phyloP scores from a whole-genome alignment of 768 basidiomycete species.

The Pisolithus orientalis region DNA sequence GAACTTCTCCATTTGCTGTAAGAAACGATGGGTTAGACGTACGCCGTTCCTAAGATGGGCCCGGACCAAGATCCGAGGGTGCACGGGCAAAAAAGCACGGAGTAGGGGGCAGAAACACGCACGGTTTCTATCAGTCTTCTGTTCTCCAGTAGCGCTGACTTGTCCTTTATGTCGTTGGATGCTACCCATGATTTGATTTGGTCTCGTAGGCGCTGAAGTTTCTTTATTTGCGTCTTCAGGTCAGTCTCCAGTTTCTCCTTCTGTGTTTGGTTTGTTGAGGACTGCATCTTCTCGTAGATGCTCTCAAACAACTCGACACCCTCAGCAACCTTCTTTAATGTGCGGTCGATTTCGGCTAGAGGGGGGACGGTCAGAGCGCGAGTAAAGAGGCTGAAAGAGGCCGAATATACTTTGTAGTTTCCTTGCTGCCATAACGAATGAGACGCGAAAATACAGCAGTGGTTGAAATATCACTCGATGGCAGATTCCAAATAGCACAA shows the following conservation, averaged over 20 bases:
- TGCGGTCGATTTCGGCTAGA: slow-evolving; percentile 96
- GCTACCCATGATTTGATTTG: slow-evolving; percentile 96
- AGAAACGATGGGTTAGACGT: slow-evolving; percentile 8
- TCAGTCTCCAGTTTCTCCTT: slow-evolving; percentile 97
- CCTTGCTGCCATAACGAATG: slow-evolving; percentile 68
- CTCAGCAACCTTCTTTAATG: slow-evolving; percentile 93
- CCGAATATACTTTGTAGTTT: slow-evolving; percentile 73
- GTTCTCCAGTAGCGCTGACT: slow-evolving; percentile 85
- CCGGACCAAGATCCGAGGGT: neutral
- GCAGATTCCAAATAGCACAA: neutral
- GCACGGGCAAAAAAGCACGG: neutral
- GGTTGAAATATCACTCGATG: slow-evolving; percentile 6
- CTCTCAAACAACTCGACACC: slow-evolving; percentile 93
- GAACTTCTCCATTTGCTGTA: slow-evolving; percentile 99
- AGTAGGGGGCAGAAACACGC: slow-evolving; percentile 25
- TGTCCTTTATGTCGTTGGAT: slow-evolving; percentile 99
- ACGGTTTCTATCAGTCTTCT: slow-evolving; percentile 96
- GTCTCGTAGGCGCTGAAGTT: slow-evolving; percentile 75
- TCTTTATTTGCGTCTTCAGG: slow-evolving; percentile 98
- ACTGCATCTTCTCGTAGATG: slow-evolving; percentile 98
- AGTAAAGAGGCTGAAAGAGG: neutral
- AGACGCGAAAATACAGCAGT: neutral
- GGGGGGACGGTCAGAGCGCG: neutral
- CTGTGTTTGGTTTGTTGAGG: slow-evolving; percentile 92
- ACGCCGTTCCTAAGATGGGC: slow-evolving; percentile 5